Conservation (phyloP, 2,329 filamentous ascomycete species). For the Colletotrichum tropicicola region DNA sequence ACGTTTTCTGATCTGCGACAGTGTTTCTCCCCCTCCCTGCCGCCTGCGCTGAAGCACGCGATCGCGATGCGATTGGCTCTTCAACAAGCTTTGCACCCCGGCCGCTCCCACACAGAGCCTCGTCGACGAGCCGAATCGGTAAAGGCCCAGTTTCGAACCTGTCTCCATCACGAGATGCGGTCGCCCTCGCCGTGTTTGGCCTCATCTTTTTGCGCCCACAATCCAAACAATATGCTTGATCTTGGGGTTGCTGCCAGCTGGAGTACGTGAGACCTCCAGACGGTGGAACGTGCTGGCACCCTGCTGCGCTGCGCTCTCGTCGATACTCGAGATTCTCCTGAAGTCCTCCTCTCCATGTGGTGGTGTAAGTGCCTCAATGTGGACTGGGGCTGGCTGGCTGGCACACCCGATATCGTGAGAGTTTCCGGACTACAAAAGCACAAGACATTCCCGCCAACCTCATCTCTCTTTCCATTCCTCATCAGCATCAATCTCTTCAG, state of each 20-base stretch:
- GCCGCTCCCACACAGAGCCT: conserved; percentile 14
- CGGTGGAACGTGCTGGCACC: conserved; percentile 9
- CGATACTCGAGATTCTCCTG: conserved; percentile 4
- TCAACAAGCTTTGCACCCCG: not conserved
- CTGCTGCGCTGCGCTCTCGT: not conserved
- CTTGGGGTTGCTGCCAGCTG: not conserved
- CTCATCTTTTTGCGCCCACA: conserved; percentile 18
- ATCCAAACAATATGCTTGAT: conserved; percentile 18
- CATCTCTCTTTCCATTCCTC: not conserved
- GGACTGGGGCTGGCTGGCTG: no score
- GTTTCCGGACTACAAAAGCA: conserved; percentile 23
- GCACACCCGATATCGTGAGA: conserved; percentile 1
- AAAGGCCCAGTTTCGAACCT: conserved; percentile 19
- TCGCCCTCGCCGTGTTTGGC: conserved; percentile 23
- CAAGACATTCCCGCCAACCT: not conserved
- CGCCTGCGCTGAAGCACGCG: not conserved
- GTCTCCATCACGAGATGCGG: conserved; percentile 22
- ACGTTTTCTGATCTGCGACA: conserved; percentile 26
- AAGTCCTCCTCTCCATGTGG: not conserved
- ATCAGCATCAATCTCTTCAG: conserved; percentile 25
- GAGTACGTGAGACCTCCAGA: not conserved
- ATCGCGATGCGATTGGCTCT: conserved; percentile 23
- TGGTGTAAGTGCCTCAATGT: no score
- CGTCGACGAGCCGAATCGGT: conserved; percentile 11
- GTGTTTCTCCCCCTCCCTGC: conserved; percentile 9